Base-by-base conservation (phyloP, 208 protist genomes). In the Acanthamoeba castellanii region DNA sequence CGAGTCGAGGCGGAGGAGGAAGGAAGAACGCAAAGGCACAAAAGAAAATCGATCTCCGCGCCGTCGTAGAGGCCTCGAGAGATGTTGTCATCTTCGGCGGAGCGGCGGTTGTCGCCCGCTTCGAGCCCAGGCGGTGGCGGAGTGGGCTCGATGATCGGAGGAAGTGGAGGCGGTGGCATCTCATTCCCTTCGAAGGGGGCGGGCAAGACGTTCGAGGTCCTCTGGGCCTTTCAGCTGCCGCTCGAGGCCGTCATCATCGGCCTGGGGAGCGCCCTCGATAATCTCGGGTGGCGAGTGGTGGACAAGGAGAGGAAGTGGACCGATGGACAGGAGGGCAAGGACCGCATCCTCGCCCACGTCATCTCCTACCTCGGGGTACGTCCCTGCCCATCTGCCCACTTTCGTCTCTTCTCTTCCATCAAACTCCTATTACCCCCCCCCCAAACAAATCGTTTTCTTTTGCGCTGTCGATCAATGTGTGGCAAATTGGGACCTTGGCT, bases 281-380 rank as follows among this genome's bases (percentile, higher is more conserved):
- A 45, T 27, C 45, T 45, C 18, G 42, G 37, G 8, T 84, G 74
- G 74, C 74, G 45, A 0, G 45, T 84, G 14, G 74, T 84, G 22
- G 74, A 84, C n/a, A 84, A 84, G 42, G 74, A 84, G 14, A 45
- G 74, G 25, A 84, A 84, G 74, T 84, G 74, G 74, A 84, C 74
- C 18, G 74, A 84, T 52, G 74, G 74, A 6, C 74, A 84, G 25
- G 74, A 84, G 20, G 74, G 74, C 37, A 84, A 84, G 74, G 74
- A 84, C 74, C 74, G 74, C 45, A 45, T 84, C 74, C 74, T 45
- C 42, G 74, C 45, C 42, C 74, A 84, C 45, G 74, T 52, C 13
- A 16, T 84, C 22, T 84, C 74, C 74, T 84, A 52, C 37, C 74
- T 84, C 13, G 74, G 74, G 22, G 74, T 84, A 84, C 74, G 16